Base-by-base conservation (phyloP, 805 yeast genomes). In the Wickerhamomyces kurtzmanii region DNA sequence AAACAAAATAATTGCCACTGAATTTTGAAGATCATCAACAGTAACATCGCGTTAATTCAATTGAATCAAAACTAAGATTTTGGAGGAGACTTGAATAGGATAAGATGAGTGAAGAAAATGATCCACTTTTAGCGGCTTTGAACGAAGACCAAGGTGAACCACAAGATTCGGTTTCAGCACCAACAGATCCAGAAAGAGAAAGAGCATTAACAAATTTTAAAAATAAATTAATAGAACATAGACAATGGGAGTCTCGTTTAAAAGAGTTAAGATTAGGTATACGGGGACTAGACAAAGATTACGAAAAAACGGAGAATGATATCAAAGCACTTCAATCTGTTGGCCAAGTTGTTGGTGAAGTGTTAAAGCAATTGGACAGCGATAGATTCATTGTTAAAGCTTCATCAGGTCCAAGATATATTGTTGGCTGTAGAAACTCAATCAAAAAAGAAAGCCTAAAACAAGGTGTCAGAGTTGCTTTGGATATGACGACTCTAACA, bases 311-410 rank as follows among this genome's bases (percentile, higher is more conserved):
- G 2, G 99, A 91, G 53, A 84, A 86, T 42, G 98, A 91, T 47
- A 91, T 91, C 54, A 89, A 86, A 59, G 97, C 97, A 12, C 66
- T 91, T 40, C 98, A 91, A 57, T 79, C 93, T 38, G 94, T 91
- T 37, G 98, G 98, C 4, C 98, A 91, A 57, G 76, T 91, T 49
- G 82, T 91, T 40, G 98, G 98, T 32, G 98, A 91, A 56, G 94
- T 91, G 17, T 71, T 91, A 60, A 91, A 91, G 55, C 96, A 86
- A 53, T 65, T 91, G 45, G 94, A 89, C 38, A 94, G 84, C 28
- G 98, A 91, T 51, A 68, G 95, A 44, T 91, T 77, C 53, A 89
- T 89, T 39, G 97, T 91, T 28, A 89, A 89, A 62, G 96, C 97
- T 2, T 81, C 94, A 10, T 80, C 91, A 24, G 98, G 98, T 4